Evolutionary conservation across 768 basidiomycete species (phyloP), one percentile per base, ranked within the genome.

Genomic region (Cystofilobasidium ferigula): DNA sequence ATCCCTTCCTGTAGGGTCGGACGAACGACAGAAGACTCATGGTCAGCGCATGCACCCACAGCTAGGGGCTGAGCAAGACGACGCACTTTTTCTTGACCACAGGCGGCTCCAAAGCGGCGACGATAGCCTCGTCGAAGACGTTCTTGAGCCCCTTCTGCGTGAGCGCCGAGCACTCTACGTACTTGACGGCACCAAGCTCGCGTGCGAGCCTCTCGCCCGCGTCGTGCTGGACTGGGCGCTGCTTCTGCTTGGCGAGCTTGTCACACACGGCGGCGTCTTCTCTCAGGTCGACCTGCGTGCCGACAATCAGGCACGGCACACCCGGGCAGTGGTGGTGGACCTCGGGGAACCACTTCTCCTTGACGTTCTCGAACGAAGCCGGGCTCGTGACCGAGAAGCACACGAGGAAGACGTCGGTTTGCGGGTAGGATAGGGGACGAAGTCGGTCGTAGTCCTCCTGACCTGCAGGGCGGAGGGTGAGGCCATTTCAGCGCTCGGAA

Each of bases 291-390:
- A 95, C 82, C 80, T 99, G 95, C 57, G 95, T 99, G 70, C 95
- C 95, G 64, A 99, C 94, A 74, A 99, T 97, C 73, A 99, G 85
- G 83, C 94, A 97, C 71, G 94, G 93, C 65, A 97, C 94, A 58
- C 95, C 94, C 20, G 95, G 95, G 82, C 95, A 99, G 75, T 99
- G 95, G 76, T 98, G 95, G 76, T 93, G 93, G 62, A 99, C 94
- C 80, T 99, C 95, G 7, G 95, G 95, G 83, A 98, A 95, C 95
- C 95, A 99, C 77, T 99, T 99, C 80, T 99, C 95, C 83, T 95
- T 98, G 74, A 99, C 94, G 86, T 99, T 98, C 79, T 99, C 95
- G 75, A 97, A 99, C 57, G 91, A 94, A 34, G 95, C 94, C 4
- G 94, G 95, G 13, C 89, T 92, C 47, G 94, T 97, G 72, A 99